Conservation (phyloP, 1,284 basidiomycete genomes). For the Pseudozyma thailandica region DNA sequence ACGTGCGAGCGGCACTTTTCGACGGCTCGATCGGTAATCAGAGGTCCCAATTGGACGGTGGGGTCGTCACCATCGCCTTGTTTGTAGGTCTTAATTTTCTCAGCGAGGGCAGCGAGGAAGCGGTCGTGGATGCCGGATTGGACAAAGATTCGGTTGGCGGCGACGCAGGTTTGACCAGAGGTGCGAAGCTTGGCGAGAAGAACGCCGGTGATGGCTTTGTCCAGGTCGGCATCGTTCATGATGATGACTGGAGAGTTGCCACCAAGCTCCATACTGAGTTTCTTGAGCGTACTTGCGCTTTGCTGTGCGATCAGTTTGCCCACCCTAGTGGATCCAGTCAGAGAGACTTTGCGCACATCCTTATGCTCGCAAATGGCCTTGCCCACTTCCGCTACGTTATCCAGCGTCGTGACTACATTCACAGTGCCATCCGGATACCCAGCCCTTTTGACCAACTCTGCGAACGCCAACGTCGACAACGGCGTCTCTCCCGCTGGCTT, state of each 20-base stretch:
- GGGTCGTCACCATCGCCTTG: conserved; percentile 48
- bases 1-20: conserved; percentile 45
- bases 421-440: conserved; percentile 37
- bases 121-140: conserved; percentile 42
- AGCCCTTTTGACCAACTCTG: conserved; percentile 28
- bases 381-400: conserved; percentile 34
- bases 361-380: conserved; percentile 40
- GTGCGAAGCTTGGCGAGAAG: conserved; percentile 45
- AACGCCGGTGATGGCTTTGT: conserved; percentile 56
- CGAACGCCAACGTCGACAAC: conserved; percentile 33
- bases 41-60: conserved; percentile 24
- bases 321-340: conserved; percentile 39
- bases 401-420: conserved; percentile 36
- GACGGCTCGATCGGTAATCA: conserved; percentile 40
- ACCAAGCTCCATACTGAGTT: conserved; percentile 91
- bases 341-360: conserved; percentile 32
- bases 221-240: conserved; percentile 76
- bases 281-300: conserved; percentile 72
- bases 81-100: conserved; percentile 33
- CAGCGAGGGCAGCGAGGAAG: conserved; percentile 27
- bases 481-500: conserved; percentile 45
- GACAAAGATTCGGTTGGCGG: conserved; percentile 50
- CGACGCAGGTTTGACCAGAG: conserved; percentile 46
- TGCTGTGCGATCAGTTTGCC: conserved; percentile 42
- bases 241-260: conserved; percentile 87